Conservation (phyloP, 345 rosid species). For the Citrus sinensis region DVS_A1.0 CM039167.1:23383001-23383500, state of each 20-base stretch:
- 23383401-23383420: too few species aligned
- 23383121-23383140: not conserved
- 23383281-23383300: not conserved
- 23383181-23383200: not conserved
- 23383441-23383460: not conserved
- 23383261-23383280: not conserved
- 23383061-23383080: not conserved
- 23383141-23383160: not conserved
- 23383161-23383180: not conserved
- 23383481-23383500: not conserved
- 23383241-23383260: not conserved
- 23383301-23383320: too few species aligned
- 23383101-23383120: too few species aligned
- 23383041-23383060: not conserved
- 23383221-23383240: accelerated
- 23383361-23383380: too few species aligned
- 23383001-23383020: not conserved
- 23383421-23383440: not conserved
- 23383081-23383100: too few species aligned
- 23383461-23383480: not conserved
- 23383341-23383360: too few species aligned
- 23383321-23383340: too few species aligned
- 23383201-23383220: too few species aligned
- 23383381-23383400: too few species aligned
- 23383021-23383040: not conserved